These are phyloP conservation scores for Phaeoacremonium minimum DNA, from an alignment of 2,329 filamentous ascomycete species.

Conservation along the genomic window DNA sequence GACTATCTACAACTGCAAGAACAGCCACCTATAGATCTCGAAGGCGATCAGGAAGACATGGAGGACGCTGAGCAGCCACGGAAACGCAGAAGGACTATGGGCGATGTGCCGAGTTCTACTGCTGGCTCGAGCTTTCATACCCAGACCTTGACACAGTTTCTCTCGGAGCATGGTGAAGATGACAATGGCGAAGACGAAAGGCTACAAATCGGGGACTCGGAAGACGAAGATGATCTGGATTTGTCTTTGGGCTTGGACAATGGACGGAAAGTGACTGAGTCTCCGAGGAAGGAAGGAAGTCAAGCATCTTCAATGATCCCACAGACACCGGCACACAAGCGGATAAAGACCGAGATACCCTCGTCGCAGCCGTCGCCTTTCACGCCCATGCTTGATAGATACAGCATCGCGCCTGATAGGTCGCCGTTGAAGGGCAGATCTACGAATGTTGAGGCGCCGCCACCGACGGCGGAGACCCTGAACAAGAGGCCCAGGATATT, in stretches of 20 bases:
- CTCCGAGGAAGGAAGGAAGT: background rate
- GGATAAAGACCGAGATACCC: constrained; percentile 33
- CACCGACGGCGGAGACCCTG: constrained; percentile 13
- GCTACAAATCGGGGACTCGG: constrained; percentile 14
- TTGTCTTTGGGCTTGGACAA: constrained; percentile 2
- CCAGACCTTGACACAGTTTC: constrained; percentile 27
- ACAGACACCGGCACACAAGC: constrained; percentile 32
- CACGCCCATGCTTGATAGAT: constrained; percentile 32
- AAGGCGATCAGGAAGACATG: constrained; percentile 5
- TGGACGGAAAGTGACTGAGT: background rate
- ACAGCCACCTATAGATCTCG: constrained; percentile 1
- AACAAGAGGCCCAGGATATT: constrained; percentile 22
- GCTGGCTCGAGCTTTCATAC: constrained; percentile 22
- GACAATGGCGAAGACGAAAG: constrained; percentile 7
- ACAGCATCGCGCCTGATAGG: constrained; percentile 23
- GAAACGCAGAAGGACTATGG: constrained; percentile 21
- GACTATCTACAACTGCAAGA: constrained; percentile 15
- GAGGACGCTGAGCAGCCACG: constrained; percentile 1
- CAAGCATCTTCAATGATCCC: constrained; percentile 18
- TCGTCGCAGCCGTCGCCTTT: constrained; percentile 39
- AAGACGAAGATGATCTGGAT: constrained; percentile 14
- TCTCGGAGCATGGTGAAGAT: constrained; percentile 11
- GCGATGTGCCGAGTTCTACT: constrained; percentile 11
- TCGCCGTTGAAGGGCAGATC: constrained; percentile 34
- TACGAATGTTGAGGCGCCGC: constrained; percentile 19